Base-by-base conservation (phyloP, 1,139 yeast genomes). In the Suhomyces ambrosiae region DNA sequence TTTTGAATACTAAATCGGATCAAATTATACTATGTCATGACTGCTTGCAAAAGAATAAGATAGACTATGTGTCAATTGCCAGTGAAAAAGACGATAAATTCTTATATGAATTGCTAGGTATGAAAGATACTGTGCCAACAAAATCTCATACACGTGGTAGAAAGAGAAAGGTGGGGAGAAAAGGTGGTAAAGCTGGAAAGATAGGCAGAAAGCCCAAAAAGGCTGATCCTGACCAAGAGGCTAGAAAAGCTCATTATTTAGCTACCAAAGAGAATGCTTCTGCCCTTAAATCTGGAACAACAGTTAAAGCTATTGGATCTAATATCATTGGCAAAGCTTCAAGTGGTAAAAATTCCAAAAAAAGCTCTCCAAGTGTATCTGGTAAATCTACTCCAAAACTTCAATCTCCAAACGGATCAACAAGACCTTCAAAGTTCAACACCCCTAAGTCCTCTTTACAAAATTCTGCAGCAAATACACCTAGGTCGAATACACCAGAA, bases 21-120 rank as follows among this genome's bases (percentile, higher is more conserved):
- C 61, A 57, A 34, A 40, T 53, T 4, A 62, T 77, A 2, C 53
- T 65, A 5, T 78, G 84, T 48, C 54, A 55, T 23, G 55, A 55
- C 13, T 79, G 84, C 53, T 44, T 71, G 29, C 57, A 56, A 6
- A 54, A 60, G 14, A 52, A 53, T 17, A 48, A 53, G 2, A 10
- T n/a, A 17, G 46, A 53, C 0, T 40, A 42, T 2, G 42, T 51
- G 4, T 45, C 52, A 7, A 68, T 68, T 45, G 62, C 68, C 2
- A 68, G 75, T 40, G 82, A 78, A 48, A 59, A 62, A 26, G 74
- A 72, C 40, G 79, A 74, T 15, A 61, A 52, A 13, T 79, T 79
- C 45, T 55, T 79, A 21, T 69, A 63, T 33, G 71, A 65, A 24
- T 59, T 74, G 23, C 57, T 79, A 18, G 82, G 81, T 1, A 66